Base-by-base conservation (phyloP, 768 basidiomycete species). In the Tephrocybe sp. region DNA sequence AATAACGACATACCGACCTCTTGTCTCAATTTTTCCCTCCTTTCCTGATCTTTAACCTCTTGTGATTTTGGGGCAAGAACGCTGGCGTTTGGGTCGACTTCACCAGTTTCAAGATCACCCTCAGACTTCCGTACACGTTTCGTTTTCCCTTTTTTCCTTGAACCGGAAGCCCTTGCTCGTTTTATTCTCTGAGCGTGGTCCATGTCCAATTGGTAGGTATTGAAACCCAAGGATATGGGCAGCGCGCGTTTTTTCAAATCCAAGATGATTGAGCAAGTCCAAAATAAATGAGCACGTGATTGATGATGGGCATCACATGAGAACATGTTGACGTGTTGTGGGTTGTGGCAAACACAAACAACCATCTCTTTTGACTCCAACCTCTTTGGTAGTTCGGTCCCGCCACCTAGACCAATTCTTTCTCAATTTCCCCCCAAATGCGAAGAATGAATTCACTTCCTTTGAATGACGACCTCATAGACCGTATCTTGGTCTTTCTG, bases 101-200 rank as follows among this genome's bases (percentile, higher is more conserved):
- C 64, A 12, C 39, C 41, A 57, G 57, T 10, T 57, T 21, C 45
- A 39, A 50, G 16, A 53, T 46, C 51, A 50, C 44, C 42, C 8
- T 55, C 53, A 31, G 54, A 54, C 25, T 59, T 61, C 25, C 53
- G 36, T 21, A 41, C 42, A 54, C 62, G 62, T 58, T 64, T 70
- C 30, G 60, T 42, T 60, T 80, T 82, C 27, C 82, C 78, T 57
- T 84, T 88, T 66, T 88, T 89, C 42, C 75, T 69, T 18, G 80
- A 79, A 0, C 80, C 79, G 3, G 79, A 72, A 7, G 37, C 11
- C 48, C 89, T 77, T 1, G 87, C 90, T 60, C 82, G 86, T 8
- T 82, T 75, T 39, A 71, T 64, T 55, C 68, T 64, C 47, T 67
- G 69, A 49, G 61, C 55, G 34, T 60, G 64, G 24, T 59, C 61